phyloP scores from a whole-genome alignment of 176 grass and related monocot species.

The Sorghum bicolor region Sorghum_bicolor_NCBIv3 NC_012878.2:1193501-1194000 shows the following conservation, averaged over 20 bases:
- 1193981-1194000: conserved; percentile 29
- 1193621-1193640: neutral
- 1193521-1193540: no score
- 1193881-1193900: neutral
- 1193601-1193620: neutral
- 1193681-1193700: neutral
- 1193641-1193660: neutral
- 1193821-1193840: conserved; percentile 57
- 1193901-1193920: conserved; percentile 18
- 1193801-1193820: conserved; percentile 24
- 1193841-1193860: neutral
- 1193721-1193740: neutral
- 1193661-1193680: neutral
- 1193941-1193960: conserved; percentile 35
- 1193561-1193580: no score
- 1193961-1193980: conserved; percentile 52
- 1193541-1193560: no score
- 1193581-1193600: neutral
- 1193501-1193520: no score
- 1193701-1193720: neutral
- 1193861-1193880: conserved; percentile 39
- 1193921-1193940: neutral
- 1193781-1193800: neutral
- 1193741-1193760: conserved; percentile 36
- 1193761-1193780: neutral